Conservation (phyloP, 108 stramenopile genomes). For the Licmophora abbreviata region DNA sequence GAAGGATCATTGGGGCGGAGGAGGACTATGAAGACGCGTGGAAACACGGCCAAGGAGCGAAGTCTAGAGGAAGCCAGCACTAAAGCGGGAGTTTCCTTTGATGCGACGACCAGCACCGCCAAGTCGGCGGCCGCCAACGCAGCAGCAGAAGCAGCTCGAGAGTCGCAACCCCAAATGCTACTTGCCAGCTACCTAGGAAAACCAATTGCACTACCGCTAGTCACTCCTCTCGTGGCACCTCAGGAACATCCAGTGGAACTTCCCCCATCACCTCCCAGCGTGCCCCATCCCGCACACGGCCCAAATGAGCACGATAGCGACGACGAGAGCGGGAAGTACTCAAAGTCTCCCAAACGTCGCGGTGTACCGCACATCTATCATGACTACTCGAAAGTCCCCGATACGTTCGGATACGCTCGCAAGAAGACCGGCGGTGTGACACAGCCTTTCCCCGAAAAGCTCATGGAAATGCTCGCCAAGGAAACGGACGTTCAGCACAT, state of each 20-base stretch:
- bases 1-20: too few relatives aligned
- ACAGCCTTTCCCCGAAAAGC: slow-evolving; percentile 78
- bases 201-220: too few relatives aligned
- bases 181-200: too few relatives aligned
- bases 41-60: too few relatives aligned
- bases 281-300: background rate
- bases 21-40: too few relatives aligned
- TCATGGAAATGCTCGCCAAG: slow-evolving; percentile 63
- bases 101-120: too few relatives aligned
- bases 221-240: slow-evolving; percentile 1
- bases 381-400: slow-evolving; percentile 60
- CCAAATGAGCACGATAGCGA: background rate
- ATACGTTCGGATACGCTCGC: slow-evolving; percentile 41
- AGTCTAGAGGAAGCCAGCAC: too few relatives aligned
- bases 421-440: slow-evolving; percentile 86
- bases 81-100: too few relatives aligned
- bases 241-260: slow-evolving; percentile 7
- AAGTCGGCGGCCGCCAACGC: too few relatives aligned
- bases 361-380: slow-evolving; percentile 71
- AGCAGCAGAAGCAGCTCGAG: too few relatives aligned
- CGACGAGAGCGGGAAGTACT: too few relatives aligned
- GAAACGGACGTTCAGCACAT: slow-evolving; percentile 39
- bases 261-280: background rate
- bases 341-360: slow-evolving; percentile 1
- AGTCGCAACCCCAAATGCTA: too few relatives aligned